These are phyloP conservation scores for Epichloe gansuensis DNA, from an alignment of 2,329 filamentous ascomycete genomes.

Conservation along the genomic window DNA sequence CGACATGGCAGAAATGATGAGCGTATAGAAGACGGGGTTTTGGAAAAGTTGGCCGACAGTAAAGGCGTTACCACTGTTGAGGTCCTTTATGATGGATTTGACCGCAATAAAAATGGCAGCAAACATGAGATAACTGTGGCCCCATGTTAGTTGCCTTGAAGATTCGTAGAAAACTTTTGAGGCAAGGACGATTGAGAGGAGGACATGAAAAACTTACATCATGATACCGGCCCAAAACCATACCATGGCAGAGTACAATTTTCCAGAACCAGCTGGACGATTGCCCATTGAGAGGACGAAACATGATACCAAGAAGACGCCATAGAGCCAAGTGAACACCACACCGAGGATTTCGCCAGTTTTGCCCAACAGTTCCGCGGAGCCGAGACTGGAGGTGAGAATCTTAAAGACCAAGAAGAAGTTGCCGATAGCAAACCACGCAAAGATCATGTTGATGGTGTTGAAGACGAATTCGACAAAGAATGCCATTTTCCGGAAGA, in stretches of 20 bases:
- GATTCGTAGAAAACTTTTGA: not conserved
- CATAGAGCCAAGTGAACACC: slow-evolving; percentile 92
- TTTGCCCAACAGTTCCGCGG: slow-evolving; percentile 55
- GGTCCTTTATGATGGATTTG: slow-evolving; percentile 63
- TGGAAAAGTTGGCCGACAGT: slow-evolving; percentile 62
- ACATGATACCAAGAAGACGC: slow-evolving; percentile 81
- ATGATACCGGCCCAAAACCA: slow-evolving; percentile 96
- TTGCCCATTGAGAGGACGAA: slow-evolving; percentile 94
- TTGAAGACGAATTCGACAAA: slow-evolving; percentile 91
- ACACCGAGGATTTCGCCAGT: slow-evolving; percentile 73
- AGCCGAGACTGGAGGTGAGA: slow-evolving; percentile 73
- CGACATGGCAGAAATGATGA: slow-evolving; percentile 83
- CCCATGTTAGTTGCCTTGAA: not conserved
- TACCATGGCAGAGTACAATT: slow-evolving; percentile 94
- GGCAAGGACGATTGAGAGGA: not conserved
- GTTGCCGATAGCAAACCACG: slow-evolving; percentile 97
- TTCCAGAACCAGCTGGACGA: slow-evolving; percentile 84
- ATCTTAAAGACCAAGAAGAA: slow-evolving; percentile 99
- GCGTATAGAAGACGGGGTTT: slow-evolving; percentile 81
- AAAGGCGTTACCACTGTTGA: slow-evolving; percentile 51
- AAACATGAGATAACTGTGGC: slow-evolving; percentile 70
- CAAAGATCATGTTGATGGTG: slow-evolving; percentile 92
- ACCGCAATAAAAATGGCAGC: slow-evolving; percentile 92
- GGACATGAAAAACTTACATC: slow-evolving; percentile 46
- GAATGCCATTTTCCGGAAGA: slow-evolving; percentile 79